Base-by-base conservation (phyloP, 768 basidiomycete species). In the Hericium erinaceus region DNA sequence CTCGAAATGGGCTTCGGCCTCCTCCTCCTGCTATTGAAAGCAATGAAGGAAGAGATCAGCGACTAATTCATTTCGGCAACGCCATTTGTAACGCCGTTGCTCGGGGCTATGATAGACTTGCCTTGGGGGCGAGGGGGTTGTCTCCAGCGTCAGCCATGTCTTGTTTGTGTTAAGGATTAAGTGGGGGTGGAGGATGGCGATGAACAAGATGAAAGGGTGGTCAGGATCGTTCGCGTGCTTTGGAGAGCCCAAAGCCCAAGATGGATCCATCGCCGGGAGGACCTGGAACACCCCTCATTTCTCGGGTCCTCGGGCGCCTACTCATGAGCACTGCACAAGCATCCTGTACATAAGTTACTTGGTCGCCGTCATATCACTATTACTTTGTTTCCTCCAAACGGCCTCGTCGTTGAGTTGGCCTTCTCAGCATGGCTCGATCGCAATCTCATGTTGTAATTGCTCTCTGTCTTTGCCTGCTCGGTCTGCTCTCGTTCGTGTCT, bases 1-100 rank as follows among this genome's bases (percentile, higher is more conserved):
- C 74, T 97, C 95, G 73, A 93, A 98, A 65, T 94, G 89, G 64
- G 82, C 81, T 73, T 95, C 92, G 74, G 78, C 67, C 73, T 94
- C 91, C 71, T 95, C 44, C 44, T 46, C 44, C 12, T n/a, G n/a
- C 18, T 46, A 20, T 18, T 46, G 33, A 33, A 33, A 7, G 33
- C 6, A 10, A 33, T 46, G 15, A 15, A 46, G 16, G 20, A n/a
- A 20, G n/a, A 9, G 8, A 46, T 46, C 20, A 46, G 44, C 44
- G 44, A 46, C 20, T 20, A 20, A 20, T 20, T 16, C 9, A 46
- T 46, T 46, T 46, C n/a, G n/a, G n/a, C n/a, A 46, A 11, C n/a
- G 20, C n/a, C 44, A 11, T 9, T n/a, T 20, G 9, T 15, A n/a
- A 46, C 8, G 10, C 7, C 2, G n/a, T n/a, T 70, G 68, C 24